These are phyloP conservation scores for Plasmodium sp. DNA, from an alignment of 169 alveolate genomes.

Conservation along the genomic window DNA sequence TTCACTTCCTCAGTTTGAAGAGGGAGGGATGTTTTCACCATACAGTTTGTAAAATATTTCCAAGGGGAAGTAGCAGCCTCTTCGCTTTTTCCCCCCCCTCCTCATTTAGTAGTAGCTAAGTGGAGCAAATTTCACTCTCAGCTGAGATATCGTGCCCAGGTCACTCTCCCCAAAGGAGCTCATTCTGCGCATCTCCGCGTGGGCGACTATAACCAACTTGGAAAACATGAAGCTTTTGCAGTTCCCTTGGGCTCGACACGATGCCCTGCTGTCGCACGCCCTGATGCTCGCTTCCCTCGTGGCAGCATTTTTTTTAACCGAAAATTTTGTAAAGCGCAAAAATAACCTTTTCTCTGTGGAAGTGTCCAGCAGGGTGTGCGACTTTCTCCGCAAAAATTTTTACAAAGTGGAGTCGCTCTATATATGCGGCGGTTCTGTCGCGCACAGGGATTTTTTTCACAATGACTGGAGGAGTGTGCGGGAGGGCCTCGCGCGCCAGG, in stretches of 20 bases:
- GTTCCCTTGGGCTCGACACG: background rate
- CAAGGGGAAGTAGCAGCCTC: background rate
- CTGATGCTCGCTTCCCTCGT: background rate
- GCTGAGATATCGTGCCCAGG: background rate
- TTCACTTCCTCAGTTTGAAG: background rate
- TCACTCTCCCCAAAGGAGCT: background rate
- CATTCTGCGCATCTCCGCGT: background rate
- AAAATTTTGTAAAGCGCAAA: slow-evolving; percentile 1
- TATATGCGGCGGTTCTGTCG: background rate
- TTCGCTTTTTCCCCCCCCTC: background rate
- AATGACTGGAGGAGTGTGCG: slow-evolving; percentile 21
- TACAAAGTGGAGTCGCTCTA: background rate
- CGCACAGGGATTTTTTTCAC: background rate
- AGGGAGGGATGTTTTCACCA: background rate
- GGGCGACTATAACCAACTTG: background rate
- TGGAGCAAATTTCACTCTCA: background rate
- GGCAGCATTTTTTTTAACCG: background rate
- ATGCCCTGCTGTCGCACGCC: background rate
- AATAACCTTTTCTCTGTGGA: background rate
- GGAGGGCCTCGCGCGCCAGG: background rate
- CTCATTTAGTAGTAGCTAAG: background rate
- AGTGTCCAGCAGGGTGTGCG: slow-evolving; percentile 5
- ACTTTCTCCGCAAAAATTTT: slow-evolving; percentile 4
- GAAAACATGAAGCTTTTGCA: slow-evolving; percentile 8
- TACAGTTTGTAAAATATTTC: background rate